Evolutionary conservation across 331 rosid genomes (phyloP).

Genomic region (Erythrophleum ivorense): DNA sequence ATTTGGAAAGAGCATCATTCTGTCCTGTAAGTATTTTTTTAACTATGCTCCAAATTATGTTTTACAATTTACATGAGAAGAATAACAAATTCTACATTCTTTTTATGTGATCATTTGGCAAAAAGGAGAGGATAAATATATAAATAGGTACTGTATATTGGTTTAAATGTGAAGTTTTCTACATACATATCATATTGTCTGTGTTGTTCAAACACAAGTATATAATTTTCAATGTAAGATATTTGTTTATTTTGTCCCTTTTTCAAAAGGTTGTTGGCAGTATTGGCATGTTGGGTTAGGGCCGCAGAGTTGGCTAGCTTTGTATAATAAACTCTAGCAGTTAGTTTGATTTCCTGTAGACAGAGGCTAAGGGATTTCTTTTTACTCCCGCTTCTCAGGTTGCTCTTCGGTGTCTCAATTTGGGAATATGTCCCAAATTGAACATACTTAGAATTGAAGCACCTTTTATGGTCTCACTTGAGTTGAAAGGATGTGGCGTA

Average conservation of each 20-base stretch:
- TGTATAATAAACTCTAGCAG: neutral
- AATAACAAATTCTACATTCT: slow-evolving; percentile 4
- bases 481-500: slow-evolving; percentile 90
- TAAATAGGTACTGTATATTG: neutral
- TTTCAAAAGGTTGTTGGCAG: neutral
- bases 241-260: neutral
- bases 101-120: slow-evolving; percentile 10
- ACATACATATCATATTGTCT: neutral
- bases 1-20: slow-evolving; percentile 80
- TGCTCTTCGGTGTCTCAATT: slow-evolving; percentile 77
- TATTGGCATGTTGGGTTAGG: slow-evolving; percentile 12
- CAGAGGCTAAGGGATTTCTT: slow-evolving; percentile 22
- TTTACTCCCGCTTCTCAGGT: slow-evolving; percentile 56
- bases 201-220: neutral
- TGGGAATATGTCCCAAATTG: slow-evolving; percentile 93
- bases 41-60: neutral
- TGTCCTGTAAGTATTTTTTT: slow-evolving; percentile 69
- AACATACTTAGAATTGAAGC: slow-evolving; percentile 69
- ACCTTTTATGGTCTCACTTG: slow-evolving; percentile 75
- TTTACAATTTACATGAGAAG: neutral
- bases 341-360: slow-evolving; percentile 15
- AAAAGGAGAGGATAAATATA: neutral
- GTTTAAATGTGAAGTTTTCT: neutral
- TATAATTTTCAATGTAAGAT: neutral
- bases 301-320: neutral